Base-by-base conservation (phyloP, 169 alveolate species). In the Cryptosporidium muris region DNA sequence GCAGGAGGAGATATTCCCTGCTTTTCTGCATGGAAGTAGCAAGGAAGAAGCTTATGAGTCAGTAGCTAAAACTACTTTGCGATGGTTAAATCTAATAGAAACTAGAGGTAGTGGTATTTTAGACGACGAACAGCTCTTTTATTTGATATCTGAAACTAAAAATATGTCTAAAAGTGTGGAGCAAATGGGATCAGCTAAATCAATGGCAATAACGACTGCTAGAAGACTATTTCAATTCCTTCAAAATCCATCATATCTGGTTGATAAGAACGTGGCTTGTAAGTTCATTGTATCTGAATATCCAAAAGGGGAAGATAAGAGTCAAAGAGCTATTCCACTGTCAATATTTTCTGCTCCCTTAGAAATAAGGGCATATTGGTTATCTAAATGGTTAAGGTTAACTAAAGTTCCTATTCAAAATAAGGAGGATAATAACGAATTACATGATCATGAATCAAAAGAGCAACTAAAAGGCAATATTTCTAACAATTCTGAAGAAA, bases 291-390 rank as follows among this genome's bases (percentile, higher is more conserved):
- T 97, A 49, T 92, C 97, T 34, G 92, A 95, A 53, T 93, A 94
- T 62, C 99, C 99, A 4, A 63, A 91, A 12, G 99, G 95, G 36
- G 95, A 96, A 25, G 95, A 97, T 38, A 93, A 95, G 8, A 95
- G 99, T n/a, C 97, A 96, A 64, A 91, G 99, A 90, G 98, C 99
- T 3, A 91, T 97, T 52, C 99, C 99, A 14, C 91, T 96, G 14
- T 94, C 94, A 38, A 94, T 96, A 1, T 97, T 97, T 90, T 90
- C 92, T 88, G 92, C 94, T 14, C 94, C 95, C 65, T 65, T 64
- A 80, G 80, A 95, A 82, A 80, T 91, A 58, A 80, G 95, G 81
- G 60, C 92, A 16, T 91, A 82, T 40, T 93, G 90, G 88, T 81
- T 93, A 45, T 82, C 95, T 8, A 90, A 90, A 54, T 93, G 96